Percentiles rank a stretch among this genome's conserved stretches.
These are phyloP conservation scores for Neodidymelliopsis sp. DNA, from an alignment of 2,329 filamentous ascomycete species.

Conservation along the genomic window DNA sequence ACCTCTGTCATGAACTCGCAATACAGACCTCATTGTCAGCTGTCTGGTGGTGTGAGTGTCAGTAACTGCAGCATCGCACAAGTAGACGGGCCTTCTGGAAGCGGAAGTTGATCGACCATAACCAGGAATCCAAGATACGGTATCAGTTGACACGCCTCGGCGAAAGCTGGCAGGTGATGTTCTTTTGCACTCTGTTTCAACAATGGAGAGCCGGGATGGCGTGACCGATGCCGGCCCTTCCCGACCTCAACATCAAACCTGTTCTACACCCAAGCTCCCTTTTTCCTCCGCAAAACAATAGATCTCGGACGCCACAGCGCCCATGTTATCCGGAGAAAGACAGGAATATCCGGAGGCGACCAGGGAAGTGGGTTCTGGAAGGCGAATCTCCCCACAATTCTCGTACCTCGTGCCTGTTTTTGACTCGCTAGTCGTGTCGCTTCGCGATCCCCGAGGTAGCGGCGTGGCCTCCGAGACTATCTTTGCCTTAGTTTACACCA, in stretches of 20 bases:
- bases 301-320: conserved; percentile 17
- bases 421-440: conserved; percentile 21
- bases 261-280: conserved; percentile 11
- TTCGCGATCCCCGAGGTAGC: conserved; percentile 20
- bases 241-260: conserved; percentile 22
- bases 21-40: background rate
- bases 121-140: conserved; percentile 2
- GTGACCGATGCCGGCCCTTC: conserved; percentile 19
- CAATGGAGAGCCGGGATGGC: conserved; percentile 9
- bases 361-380: conserved; percentile 23
- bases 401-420: conserved; percentile 22
- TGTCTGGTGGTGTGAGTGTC: conserved; percentile 15
- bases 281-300: conserved; percentile 16
- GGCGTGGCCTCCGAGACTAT: conserved; percentile 17
- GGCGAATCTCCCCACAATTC: conserved; percentile 22
- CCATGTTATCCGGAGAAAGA: conserved; percentile 19
- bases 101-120: conserved; percentile 2
- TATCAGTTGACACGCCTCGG: conserved; percentile 10
- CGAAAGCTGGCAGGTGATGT: conserved; percentile 13
- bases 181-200: conserved; percentile 11
- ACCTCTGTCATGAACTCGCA: background rate
- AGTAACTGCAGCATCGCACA: conserved; percentile 3
- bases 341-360: conserved; percentile 17
- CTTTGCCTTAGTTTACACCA: conserved; percentile 22
- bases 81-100: conserved; percentile 3